phyloP scores from a whole-genome alignment of 805 yeast species.

The Yamadazyma laniorum region DNA sequence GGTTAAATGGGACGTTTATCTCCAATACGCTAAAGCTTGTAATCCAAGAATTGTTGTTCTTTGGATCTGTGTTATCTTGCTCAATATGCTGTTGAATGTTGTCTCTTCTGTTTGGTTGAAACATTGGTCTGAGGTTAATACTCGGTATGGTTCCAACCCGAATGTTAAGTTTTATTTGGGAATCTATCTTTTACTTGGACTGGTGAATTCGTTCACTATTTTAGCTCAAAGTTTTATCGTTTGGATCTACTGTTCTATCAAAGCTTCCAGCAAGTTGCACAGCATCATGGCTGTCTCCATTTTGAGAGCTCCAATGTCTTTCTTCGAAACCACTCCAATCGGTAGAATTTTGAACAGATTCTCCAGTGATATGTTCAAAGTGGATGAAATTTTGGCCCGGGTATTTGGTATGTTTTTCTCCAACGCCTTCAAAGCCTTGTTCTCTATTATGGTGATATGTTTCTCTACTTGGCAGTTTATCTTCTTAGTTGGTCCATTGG shows the following conservation, averaged over 20 bases:
- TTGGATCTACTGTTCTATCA: constrained; percentile 80
- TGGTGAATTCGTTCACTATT: constrained; percentile 57
- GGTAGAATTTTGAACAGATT: constrained; percentile 90
- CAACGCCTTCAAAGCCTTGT: constrained; percentile 60
- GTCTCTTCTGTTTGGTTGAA: constrained; percentile 88
- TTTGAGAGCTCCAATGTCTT: constrained; percentile 89
- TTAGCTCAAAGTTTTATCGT: constrained; percentile 66
- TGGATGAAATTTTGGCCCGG: constrained; percentile 76
- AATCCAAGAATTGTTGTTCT: constrained; percentile 62
- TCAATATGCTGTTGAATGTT: constrained; percentile 61
- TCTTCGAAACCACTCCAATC: constrained; percentile 93
- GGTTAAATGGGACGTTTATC: constrained; percentile 84
- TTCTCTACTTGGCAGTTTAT: constrained; percentile 86
- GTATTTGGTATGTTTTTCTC: constrained; percentile 67
- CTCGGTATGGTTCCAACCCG: constrained; percentile 68
- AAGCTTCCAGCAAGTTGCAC: constrained; percentile 76
- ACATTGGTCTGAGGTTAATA: constrained; percentile 93
- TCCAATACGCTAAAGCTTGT: constrained; percentile 84
- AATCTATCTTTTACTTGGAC: constrained; percentile 72
- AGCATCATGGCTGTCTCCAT: constrained; percentile 68
- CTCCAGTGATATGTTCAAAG: constrained; percentile 84
- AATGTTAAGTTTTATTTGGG: constrained; percentile 68
- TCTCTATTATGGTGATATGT: constrained; percentile 78
- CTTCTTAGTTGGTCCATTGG: constrained; percentile 68
- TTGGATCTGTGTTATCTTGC: constrained; percentile 54